A percentile compares a stretch with the other conserved stretches of the same genome.
Conservation (phyloP, 1,284 basidiomycete genomes). For the Schizophyllum commune region DNA sequence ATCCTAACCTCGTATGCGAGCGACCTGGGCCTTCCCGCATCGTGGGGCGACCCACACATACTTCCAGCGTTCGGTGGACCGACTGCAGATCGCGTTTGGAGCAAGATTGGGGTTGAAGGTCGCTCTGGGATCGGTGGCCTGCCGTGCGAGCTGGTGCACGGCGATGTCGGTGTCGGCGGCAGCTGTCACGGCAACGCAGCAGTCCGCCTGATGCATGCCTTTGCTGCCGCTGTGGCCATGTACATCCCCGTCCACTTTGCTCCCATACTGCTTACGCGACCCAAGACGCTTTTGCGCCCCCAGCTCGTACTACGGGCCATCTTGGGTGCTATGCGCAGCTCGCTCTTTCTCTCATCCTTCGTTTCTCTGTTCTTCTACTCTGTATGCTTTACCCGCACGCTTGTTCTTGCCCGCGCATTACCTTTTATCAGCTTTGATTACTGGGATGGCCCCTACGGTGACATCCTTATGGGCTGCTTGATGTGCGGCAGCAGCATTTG, state of each 20-base stretch:
- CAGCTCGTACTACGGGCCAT: slow-evolving; percentile 33
- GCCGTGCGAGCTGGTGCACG: slow-evolving; percentile 69
- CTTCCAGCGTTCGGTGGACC: slow-evolving; percentile 56
- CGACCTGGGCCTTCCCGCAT: slow-evolving; percentile 48
- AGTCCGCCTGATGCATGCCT: slow-evolving; percentile 46
- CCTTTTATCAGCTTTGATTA: slow-evolving; percentile 64
- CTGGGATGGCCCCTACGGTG: slow-evolving; percentile 68
- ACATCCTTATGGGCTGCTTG: slow-evolving; percentile 58
- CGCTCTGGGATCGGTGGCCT: slow-evolving; percentile 53
- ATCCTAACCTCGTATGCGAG: slow-evolving; percentile 38
- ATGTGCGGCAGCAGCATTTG: slow-evolving; percentile 69
- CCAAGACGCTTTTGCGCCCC: slow-evolving; percentile 40
- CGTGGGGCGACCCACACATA: slow-evolving; percentile 52
- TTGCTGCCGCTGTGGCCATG: slow-evolving; percentile 52
- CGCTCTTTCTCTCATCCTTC: slow-evolving; percentile 65
- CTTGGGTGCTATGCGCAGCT: slow-evolving; percentile 50
- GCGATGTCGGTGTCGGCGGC: slow-evolving; percentile 37
- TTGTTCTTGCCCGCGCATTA: slow-evolving; percentile 52
- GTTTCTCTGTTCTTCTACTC: slow-evolving; percentile 60
- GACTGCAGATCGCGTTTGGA: slow-evolving; percentile 44
- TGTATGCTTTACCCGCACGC: slow-evolving; percentile 60
- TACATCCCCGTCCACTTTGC: slow-evolving; percentile 70
- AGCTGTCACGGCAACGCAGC: slow-evolving; percentile 54
- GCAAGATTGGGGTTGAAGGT: slow-evolving; percentile 39
- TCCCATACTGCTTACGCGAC: slow-evolving; percentile 52